Base-by-base conservation (phyloP, 352 stramenopile genomes). In the Thalassiosira exigua region DNA sequence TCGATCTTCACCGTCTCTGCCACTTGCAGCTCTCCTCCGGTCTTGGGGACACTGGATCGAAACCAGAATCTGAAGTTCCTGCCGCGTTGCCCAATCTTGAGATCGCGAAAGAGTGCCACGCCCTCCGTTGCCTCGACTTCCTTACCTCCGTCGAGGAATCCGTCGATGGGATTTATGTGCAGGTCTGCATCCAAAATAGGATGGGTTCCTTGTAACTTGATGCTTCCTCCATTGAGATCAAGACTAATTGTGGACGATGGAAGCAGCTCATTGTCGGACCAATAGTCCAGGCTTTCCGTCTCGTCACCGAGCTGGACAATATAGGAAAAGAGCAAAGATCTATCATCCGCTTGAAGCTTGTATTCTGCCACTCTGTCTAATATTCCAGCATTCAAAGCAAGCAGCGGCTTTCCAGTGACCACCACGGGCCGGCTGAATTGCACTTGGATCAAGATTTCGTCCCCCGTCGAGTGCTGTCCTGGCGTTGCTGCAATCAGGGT, bases 31-130 rank as follows among this genome's bases (percentile, higher is more conserved):
- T 42, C n/a, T 26, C 36, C 56, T 11, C 67, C 74, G 33, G 44
- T 67, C 17, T 48, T 75, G 9, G 57, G 39, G 30, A 71, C 17
- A 17, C 68, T 62, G 19, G 64, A 78, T 61, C 67, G 42, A 42
- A 81, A 89, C 69, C 68, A 83, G 54, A 90, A 75, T 59, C 86
- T 82, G 67, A 81, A 87, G 36, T 90, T 68, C 29, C 77, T 73
- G 19, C 82, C 82, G 2, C 79, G 69, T 59, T 85, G 58, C 36
- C 77, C 69, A 68, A 90, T 86, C 69, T 87, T 87, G 21, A 90
- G 65, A 33, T 87, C 79, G 5, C 64, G 44, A 66, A 84, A 90
- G 0, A 59, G 36, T 11, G 68, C 82, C 53, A 83, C 76, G 9
- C 82, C 82, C 48, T 87, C 75, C 19, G 51, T 75, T 44, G 79